These are phyloP conservation scores for Scheffersomyces spartinae DNA, from an alignment of 805 yeast species.

Conservation along the genomic window DNA sequence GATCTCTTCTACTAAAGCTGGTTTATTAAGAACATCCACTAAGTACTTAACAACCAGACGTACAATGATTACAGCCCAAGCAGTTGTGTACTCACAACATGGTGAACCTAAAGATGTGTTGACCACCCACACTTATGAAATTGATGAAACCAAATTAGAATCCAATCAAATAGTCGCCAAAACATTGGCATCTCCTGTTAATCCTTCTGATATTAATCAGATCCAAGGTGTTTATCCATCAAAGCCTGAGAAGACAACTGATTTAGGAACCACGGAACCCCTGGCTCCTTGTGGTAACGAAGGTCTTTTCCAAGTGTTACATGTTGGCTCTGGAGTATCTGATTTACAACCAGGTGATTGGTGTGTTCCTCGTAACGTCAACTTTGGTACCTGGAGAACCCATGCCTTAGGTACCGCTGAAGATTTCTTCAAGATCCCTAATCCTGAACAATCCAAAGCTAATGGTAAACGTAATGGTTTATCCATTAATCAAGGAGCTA, in stretches of 20 bases:
- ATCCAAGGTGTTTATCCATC: constrained; percentile 80
- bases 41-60: too few relatives aligned
- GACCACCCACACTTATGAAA: constrained; percentile 37
- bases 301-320: constrained; percentile 79
- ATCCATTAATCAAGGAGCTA: constrained; percentile 58
- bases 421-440: constrained; percentile 48
- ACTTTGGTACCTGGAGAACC: constrained; percentile 92
- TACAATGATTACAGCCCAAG: constrained; percentile 44
- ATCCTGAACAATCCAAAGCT: constrained; percentile 34
- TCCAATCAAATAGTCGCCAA: constrained; percentile 46
- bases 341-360: constrained; percentile 63
- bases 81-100: constrained; percentile 55
- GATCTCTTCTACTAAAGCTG: too few relatives aligned
- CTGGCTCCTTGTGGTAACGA: constrained; percentile 89
- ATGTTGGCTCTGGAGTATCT: constrained; percentile 45
- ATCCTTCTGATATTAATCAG: constrained; percentile 86
- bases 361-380: constrained; percentile 68
- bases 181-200: constrained; percentile 72
- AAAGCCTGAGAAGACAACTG: constrained; percentile 47
- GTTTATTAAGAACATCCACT: too few relatives aligned
- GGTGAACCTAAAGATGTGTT: constrained; percentile 56
- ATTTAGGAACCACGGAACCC: constrained; percentile 49
- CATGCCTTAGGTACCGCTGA: constrained; percentile 46
- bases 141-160: constrained; percentile 33
- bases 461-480: constrained; percentile 20